Percentiles rank a stretch among this genome's conserved stretches.
Evolutionary conservation across 257 asterid genomes (phyloP).

Genomic region (Nicotiana noctiflora): DNA sequence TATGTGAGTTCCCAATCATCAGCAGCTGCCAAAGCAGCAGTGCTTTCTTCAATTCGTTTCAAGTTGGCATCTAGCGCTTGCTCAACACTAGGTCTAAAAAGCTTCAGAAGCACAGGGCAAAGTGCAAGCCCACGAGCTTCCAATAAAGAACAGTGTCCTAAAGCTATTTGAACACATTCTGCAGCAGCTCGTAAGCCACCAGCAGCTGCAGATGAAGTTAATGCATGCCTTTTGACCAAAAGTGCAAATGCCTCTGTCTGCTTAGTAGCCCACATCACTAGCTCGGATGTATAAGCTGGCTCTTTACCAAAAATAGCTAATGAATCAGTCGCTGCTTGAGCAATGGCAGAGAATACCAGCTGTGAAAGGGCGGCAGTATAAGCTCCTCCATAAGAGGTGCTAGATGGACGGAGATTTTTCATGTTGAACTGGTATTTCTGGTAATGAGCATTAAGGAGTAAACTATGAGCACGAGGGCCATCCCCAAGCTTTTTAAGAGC

Average conservation of each 20-base stretch:
- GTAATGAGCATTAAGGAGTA: constrained; percentile 88
- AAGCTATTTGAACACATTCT: constrained; percentile 97
- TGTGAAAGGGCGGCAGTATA: constrained; percentile 96
- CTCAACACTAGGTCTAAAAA: constrained; percentile 94
- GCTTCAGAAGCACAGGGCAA: constrained; percentile 86
- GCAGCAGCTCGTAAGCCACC: constrained; percentile 99
- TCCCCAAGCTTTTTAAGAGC: constrained; percentile 97
- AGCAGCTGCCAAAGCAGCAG: constrained; percentile 98
- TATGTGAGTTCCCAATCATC: constrained; percentile 91
- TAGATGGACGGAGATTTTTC: constrained; percentile 94
- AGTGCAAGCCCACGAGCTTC: constrained; percentile 97
- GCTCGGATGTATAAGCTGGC: constrained; percentile 87
- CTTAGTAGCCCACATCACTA: constrained; percentile 98
- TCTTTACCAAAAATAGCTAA: constrained; percentile 79
- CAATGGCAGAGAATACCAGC: constrained; percentile 89
- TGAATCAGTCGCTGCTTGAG: constrained; percentile 95
- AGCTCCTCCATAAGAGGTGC: constrained; percentile 96
- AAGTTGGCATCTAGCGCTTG: constrained; percentile 96
- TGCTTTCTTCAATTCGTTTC: constrained; percentile 93
- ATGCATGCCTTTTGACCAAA: constrained; percentile 88
- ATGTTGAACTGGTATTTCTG: constrained; percentile 90
- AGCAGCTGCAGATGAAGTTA: constrained; percentile 98
- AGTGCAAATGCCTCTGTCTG: constrained; percentile 85
- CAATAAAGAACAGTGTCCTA: constrained; percentile 90
- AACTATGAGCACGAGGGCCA: constrained; percentile 91